Evolutionary conservation across 2,329 filamentous ascomycete species (phyloP).

Genomic region (Mycosphaerella sp.): DNA sequence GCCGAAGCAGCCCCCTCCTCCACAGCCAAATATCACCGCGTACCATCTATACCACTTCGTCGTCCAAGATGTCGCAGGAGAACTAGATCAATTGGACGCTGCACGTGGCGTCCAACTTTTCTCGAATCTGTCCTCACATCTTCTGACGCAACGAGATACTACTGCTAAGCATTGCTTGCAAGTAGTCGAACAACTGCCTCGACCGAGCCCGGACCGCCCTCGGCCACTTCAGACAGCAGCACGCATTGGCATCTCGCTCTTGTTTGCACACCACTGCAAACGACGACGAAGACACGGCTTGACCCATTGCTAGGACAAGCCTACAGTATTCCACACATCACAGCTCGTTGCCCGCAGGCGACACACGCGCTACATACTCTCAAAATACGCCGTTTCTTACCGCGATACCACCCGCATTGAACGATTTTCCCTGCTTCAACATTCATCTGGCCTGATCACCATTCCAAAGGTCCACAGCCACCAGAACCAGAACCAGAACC

Average conservation of each 20-base stretch:
- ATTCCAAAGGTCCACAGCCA: neutral
- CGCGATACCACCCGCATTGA: neutral
- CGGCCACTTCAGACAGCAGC: slow-evolving; percentile 9
- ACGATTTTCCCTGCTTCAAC: neutral
- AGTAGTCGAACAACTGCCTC: slow-evolving; percentile 16
- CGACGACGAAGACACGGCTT: slow-evolving; percentile 27
- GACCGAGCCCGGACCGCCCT: neutral
- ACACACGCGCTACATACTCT: slow-evolving; percentile 19
- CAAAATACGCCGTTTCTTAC: neutral
- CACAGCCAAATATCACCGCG: slow-evolving; percentile 11
- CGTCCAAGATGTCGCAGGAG: slow-evolving; percentile 34
- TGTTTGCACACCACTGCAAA: slow-evolving; percentile 17
- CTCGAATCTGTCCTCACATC: slow-evolving; percentile 22
- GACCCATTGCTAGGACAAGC: slow-evolving; percentile 16
- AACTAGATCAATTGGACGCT: slow-evolving; percentile 34
- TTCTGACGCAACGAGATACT: slow-evolving; percentile 20
- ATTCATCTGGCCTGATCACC: neutral
- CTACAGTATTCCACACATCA: slow-evolving; percentile 18
- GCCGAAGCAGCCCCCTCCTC: slow-evolving; percentile 21
- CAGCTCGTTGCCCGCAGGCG: slow-evolving; percentile 28
- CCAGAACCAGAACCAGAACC: neutral
- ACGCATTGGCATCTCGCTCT: slow-evolving; percentile 14
- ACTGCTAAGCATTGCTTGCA: slow-evolving; percentile 23
- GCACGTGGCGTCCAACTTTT: slow-evolving; percentile 28
- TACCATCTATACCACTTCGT: slow-evolving; percentile 28